Evolutionary conservation across 2,329 filamentous ascomycete genomes (phyloP).

Genomic region (Fusarium phyllophilum): DNA sequence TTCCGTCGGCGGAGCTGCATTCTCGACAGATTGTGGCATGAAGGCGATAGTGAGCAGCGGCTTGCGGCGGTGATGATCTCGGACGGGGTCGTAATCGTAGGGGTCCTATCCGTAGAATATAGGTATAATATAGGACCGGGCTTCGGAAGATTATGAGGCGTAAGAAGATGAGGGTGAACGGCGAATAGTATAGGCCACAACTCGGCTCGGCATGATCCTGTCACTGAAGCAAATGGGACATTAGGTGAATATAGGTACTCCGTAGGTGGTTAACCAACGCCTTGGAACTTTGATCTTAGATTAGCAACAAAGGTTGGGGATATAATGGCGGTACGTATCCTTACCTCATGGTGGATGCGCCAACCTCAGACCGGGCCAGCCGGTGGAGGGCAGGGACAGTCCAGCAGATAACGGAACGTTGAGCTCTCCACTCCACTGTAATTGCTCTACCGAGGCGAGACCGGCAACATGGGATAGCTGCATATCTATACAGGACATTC

Average conservation of each 20-base stretch:
- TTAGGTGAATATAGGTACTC: conserved; percentile 12
- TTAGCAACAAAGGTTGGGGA: conserved; percentile 36
- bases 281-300: conserved; percentile 22
- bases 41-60: conserved; percentile 51
- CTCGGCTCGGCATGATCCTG: conserved; percentile 47
- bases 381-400: not conserved
- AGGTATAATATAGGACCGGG: conserved; percentile 14
- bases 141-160: conserved; percentile 40
- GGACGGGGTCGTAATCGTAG: conserved; percentile 12
- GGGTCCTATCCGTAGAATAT: not conserved
- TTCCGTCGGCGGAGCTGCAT: conserved; percentile 67
- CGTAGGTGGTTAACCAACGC: not conserved
- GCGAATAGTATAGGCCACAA: conserved; percentile 33
- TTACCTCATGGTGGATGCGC: conserved; percentile 28
- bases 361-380: not conserved
- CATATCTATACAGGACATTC: conserved; percentile 33
- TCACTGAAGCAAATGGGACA: conserved; percentile 8
- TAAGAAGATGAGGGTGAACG: conserved; percentile 35
- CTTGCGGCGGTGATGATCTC: conserved; percentile 20
- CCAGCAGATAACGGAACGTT: not conserved
- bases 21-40: conserved; percentile 77
- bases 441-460: conserved; percentile 26
- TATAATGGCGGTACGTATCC: conserved; percentile 41
- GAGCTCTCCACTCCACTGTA: not conserved
- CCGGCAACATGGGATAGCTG: conserved; percentile 35